Conservation (phyloP, 768 basidiomycete genomes). For the Tylopilus cervinicoccineus region DNA sequence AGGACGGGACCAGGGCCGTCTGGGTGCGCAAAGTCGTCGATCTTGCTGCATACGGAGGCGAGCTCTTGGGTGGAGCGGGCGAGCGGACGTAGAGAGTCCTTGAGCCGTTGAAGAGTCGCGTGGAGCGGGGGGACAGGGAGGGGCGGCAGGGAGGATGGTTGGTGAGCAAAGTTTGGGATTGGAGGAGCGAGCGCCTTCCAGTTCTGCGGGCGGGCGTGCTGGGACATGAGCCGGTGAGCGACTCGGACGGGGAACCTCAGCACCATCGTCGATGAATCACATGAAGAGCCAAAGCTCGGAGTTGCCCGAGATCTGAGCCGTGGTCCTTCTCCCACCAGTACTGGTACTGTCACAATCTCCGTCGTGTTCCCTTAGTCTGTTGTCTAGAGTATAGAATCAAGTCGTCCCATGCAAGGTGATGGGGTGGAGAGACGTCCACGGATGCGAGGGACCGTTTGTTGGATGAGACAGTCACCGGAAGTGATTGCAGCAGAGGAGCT, state of each 20-base stretch:
- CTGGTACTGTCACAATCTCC: too few species aligned
- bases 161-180: conserved; percentile 62
- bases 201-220: conserved; percentile 38
- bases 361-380: too few species aligned
- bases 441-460: neutral
- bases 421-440: neutral
- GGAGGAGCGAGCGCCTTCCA: conserved; percentile 76
- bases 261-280: conserved; percentile 8
- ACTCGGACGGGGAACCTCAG: neutral
- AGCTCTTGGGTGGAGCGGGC: conserved; percentile 63
- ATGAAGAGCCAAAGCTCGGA: too few species aligned
- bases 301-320: too few species aligned
- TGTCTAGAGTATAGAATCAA: neutral
- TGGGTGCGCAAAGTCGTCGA: conserved; percentile 56
- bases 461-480: neutral
- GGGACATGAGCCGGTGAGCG: conserved; percentile 18
- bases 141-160: conserved; percentile 51
- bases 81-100: conserved; percentile 68
- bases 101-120: conserved; percentile 64
- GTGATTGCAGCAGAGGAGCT: conserved; percentile 1
- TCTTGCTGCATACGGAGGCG: conserved; percentile 49
- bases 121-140: conserved; percentile 74
- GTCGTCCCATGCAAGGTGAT: neutral
- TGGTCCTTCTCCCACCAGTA: too few species aligned
- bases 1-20: conserved; percentile 47